A percentile compares a stretch with the other conserved stretches of the same genome.
Evolutionary conservation across 805 yeast genomes (phyloP).

Genomic region (Dipodascopsis uninucleata): DNA sequence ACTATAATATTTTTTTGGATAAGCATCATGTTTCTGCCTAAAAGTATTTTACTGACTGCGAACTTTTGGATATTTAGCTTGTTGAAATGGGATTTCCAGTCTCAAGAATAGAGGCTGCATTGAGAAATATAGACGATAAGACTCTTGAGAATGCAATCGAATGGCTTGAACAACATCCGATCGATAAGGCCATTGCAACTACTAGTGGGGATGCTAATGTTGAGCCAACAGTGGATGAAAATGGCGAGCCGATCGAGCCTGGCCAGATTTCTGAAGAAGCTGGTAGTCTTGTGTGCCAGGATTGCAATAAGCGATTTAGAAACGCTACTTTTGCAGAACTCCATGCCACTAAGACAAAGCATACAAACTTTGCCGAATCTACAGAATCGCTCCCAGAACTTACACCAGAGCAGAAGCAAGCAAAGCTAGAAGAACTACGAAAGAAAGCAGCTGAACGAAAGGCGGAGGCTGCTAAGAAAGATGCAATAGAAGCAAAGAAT

Average conservation of each 20-base stretch:
- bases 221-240: conserved; percentile 5
- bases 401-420: conserved; percentile 33
- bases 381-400: conserved; percentile 27
- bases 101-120: conserved; percentile 34
- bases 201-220: conserved; percentile 16
- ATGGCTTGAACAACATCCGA: conserved; percentile 36
- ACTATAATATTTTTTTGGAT: no score
- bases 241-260: conserved; percentile 21
- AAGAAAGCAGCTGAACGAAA: conserved; percentile 34
- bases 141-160: conserved; percentile 33
- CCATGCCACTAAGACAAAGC: conserved; percentile 24
- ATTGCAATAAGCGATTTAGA: conserved; percentile 24
- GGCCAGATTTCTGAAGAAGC: conserved; percentile 25
- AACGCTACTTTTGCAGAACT: conserved; percentile 24
- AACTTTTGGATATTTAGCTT: conserved; percentile 11
- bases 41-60: not conserved
- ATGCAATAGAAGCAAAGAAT: conserved; percentile 30
- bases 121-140: conserved; percentile 23
- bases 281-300: conserved; percentile 27
- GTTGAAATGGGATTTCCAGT: conserved; percentile 37
- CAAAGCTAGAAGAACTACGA: conserved; percentile 34
- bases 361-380: conserved; percentile 25
- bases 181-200: conserved; percentile 26
- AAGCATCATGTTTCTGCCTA: not conserved
- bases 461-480: conserved; percentile 35